Evolutionary conservation across 2,329 filamentous ascomycete genomes (phyloP), one percentile per base, ranked within the genome.

Genomic region (Trichoderma sp.): DNA sequence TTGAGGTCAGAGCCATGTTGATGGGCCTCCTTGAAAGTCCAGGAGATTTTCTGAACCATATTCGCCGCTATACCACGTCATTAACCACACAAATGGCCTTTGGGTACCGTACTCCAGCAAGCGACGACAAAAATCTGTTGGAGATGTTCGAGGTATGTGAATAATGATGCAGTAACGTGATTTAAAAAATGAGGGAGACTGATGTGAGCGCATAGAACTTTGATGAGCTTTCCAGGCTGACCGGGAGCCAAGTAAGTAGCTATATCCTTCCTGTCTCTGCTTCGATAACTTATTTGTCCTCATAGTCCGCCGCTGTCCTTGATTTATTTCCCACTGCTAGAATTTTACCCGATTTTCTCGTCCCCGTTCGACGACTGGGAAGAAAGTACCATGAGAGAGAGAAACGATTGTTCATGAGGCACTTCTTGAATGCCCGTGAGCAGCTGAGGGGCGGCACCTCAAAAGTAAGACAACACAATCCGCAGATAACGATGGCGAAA

Each of bases 21-120:
- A 61, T 68, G 55, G 66, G 66, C 6, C 11, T 68, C 3, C 57
- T 68, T 23, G 55, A 68, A 4, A 68, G 11, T 3, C 66, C 66
- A 32, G 7, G 23, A 8, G 28, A 50, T 5, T 68, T 61, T 1
- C 8, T 68, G 12, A 68, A 68, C 6, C 66, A 68, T 23, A 50
- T 68, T 12, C 66, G 66, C 13, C 55, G 66, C 6, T 68, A 68
- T 61, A 68, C 66, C 15, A 68, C 66, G 2, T 68, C 66, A n/a
- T 32, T 68, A 5, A 68, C 66, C n/a, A 68, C 66, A 12, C 66
- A 68, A 20, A 68, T 68, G 66, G 55, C 66, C 50, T 68, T 68
- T 26, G 66, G 66, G 6, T 68, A 50, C 15, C 55, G 66, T 7
- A 68, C 66, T n/a, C 36, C 66, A 11, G 36, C 26, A 50, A 68